Conservation (phyloP, 768 basidiomycete genomes). For the Naganishia onofrii region DNA sequence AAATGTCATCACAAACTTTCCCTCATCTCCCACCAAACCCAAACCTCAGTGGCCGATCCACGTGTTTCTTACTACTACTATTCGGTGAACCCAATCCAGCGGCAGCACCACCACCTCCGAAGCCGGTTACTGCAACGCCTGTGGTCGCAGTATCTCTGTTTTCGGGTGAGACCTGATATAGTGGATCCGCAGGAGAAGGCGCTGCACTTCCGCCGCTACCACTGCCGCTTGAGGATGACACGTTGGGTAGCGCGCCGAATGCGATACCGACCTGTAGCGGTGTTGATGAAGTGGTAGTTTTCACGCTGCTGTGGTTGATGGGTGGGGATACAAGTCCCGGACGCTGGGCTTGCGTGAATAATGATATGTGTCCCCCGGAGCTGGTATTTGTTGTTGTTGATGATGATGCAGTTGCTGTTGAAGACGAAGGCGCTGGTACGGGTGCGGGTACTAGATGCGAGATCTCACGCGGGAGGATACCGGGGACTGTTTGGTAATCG, state of each 20-base stretch:
- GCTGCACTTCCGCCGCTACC: too few relatives aligned
- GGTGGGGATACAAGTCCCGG: background rate
- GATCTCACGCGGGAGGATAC: background rate
- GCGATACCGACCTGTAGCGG: constrained; percentile 7
- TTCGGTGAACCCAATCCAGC: background rate
- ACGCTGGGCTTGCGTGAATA: background rate
- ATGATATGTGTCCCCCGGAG: background rate
- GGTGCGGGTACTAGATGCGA: background rate
- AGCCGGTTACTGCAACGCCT: too few relatives aligned
- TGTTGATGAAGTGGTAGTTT: constrained; percentile 2
- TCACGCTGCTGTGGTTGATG: background rate
- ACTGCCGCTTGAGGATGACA: too few relatives aligned
- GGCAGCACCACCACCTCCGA: background rate
- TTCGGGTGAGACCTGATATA: too few relatives aligned
- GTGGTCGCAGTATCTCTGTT: too few relatives aligned
- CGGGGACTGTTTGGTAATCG: constrained; percentile 10
- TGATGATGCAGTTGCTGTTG: too few relatives aligned
- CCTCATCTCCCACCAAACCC: constrained; percentile 10
- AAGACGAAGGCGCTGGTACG: too few relatives aligned
- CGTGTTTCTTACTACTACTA: background rate
- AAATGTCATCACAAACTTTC: too few relatives aligned
- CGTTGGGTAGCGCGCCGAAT: constrained; percentile 6
- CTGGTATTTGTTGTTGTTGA: background rate
- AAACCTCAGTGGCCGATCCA: constrained; percentile 8
- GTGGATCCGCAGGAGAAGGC: background rate